These are phyloP conservation scores for Setaria viridis DNA, from an alignment of 202 grass and related monocot species.

Conservation along the genomic window DNA sequence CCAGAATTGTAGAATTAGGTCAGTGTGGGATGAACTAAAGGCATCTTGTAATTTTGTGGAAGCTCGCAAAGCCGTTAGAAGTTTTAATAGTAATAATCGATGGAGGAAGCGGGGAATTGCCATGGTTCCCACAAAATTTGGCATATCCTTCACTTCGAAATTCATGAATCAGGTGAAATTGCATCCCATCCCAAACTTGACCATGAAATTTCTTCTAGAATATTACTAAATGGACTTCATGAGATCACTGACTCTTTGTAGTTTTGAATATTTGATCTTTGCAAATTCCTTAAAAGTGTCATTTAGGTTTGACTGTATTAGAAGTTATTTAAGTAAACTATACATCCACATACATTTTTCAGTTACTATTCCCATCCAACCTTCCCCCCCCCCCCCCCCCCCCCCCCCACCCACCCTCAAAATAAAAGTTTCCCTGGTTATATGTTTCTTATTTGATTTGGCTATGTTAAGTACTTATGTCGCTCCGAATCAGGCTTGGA, in stretches of 20 bases:
- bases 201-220: conserved; percentile 5
- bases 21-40: conserved; percentile 91
- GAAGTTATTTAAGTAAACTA: conserved; percentile 18
- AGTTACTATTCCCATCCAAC: not conserved
- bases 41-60: conserved; percentile 77
- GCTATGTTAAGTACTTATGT: not conserved
- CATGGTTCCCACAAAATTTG: conserved; percentile 95
- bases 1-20: conserved; percentile 66
- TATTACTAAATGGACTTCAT: conserved; percentile 2
- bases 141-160: conserved; percentile 86
- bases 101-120: conserved; percentile 92
- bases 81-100: conserved; percentile 78
- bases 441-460: conserved; percentile 22
- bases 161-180: conserved; percentile 88
- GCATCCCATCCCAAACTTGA: not conserved
- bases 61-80: conserved; percentile 49
- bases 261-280: conserved; percentile 36
- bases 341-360: conserved; percentile 13
- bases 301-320: not conserved
- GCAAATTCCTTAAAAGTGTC: not conserved
- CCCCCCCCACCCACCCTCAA: not conserved
- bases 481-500: not conserved
- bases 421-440: not conserved
- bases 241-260: not conserved
- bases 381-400: too few species aligned